These are phyloP conservation scores for Cunninghamia lanceolata DNA, from an alignment of 75 land plant genomes.

Conservation along the genomic window DNA sequence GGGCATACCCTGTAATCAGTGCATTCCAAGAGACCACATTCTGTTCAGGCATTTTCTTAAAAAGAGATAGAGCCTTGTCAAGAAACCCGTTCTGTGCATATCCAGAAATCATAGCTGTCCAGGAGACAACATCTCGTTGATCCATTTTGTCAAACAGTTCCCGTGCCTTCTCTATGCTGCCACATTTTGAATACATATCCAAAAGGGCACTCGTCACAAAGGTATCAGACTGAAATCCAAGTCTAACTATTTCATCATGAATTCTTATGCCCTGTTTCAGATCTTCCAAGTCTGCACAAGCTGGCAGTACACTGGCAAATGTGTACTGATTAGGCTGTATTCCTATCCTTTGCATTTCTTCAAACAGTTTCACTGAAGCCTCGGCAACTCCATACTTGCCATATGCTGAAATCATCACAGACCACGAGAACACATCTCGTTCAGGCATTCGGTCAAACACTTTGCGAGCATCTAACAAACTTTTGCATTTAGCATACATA, in stretches of 20 bases:
- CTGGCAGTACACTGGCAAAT: conserved; percentile 20
- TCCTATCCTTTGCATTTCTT: conserved; percentile 15
- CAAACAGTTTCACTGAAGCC: conserved; percentile 15
- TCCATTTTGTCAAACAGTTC: conserved; percentile 24
- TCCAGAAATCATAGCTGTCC: neutral
- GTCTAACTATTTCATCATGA: neutral
- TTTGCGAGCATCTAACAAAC: conserved; percentile 22
- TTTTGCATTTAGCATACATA: conserved; percentile 22
- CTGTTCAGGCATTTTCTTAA: neutral
- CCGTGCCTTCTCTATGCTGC: conserved; percentile 31
- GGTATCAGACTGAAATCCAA: neutral
- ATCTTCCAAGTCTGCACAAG: conserved; percentile 21
- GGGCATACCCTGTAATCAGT: neutral
- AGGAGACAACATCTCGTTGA: conserved; percentile 14
- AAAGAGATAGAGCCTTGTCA: neutral
- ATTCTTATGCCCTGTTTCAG: neutral
- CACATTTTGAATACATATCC: conserved; percentile 41
- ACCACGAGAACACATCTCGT: conserved; percentile 23
- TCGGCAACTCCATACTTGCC: neutral
- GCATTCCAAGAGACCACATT: neutral
- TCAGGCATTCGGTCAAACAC: conserved; percentile 18
- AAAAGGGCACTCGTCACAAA: conserved; percentile 30
- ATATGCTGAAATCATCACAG: conserved; percentile 28
- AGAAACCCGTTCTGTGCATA: neutral
- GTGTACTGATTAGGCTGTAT: conserved; percentile 15